Evolutionary conservation across 306 rosid genomes (phyloP).

Genomic region (Mucuna pruriens): DNA sequence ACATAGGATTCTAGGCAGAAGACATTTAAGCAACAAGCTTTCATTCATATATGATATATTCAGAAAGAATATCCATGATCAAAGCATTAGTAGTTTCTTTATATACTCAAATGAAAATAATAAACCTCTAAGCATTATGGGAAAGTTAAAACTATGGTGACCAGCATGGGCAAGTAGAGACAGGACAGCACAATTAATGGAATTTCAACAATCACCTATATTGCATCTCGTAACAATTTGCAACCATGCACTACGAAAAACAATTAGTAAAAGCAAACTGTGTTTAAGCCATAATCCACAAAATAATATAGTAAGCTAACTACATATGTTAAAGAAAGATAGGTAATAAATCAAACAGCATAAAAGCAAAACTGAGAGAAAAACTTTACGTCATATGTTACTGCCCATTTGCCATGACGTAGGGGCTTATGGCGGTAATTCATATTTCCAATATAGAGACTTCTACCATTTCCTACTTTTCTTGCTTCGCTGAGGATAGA

Average conservation of each 20-base stretch:
- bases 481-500: conserved; percentile 58
- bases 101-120: background rate
- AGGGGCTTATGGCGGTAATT: conserved; percentile 76
- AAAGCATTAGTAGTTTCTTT: background rate
- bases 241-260: background rate
- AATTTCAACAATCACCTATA: background rate
- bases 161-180: background rate
- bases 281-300: background rate
- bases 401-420: conserved; percentile 83
- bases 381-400: conserved; percentile 65
- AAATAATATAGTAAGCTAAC: background rate
- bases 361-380: background rate
- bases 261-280: background rate
- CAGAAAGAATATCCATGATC: background rate
- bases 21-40: background rate
- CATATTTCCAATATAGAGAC: conserved; percentile 73
- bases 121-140: background rate
- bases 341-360: background rate
- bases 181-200: background rate
- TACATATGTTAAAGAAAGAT: background rate
- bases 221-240: background rate
- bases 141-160: background rate
- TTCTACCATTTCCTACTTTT: conserved; percentile 43
- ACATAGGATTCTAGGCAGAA: background rate
- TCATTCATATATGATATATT: background rate